These are phyloP conservation scores for Diaporthe sp. DNA, from an alignment of 2,329 filamentous ascomycete species.

Conservation along the genomic window DNA sequence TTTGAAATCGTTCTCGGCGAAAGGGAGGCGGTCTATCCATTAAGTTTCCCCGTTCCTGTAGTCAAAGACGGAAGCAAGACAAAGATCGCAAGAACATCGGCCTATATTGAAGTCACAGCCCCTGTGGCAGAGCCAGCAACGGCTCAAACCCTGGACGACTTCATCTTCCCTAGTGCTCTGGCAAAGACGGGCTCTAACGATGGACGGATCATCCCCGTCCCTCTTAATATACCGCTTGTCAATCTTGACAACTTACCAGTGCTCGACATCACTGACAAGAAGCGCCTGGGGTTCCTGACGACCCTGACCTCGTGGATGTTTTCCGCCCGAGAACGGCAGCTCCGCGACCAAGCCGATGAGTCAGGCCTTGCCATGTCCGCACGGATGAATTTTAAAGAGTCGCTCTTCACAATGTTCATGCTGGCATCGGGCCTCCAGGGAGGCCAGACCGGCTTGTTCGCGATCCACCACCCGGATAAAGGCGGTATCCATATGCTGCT, in stretches of 20 bases:
- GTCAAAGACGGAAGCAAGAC: slow-evolving; percentile 50
- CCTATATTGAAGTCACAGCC: slow-evolving; percentile 60
- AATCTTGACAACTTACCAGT: slow-evolving; percentile 60
- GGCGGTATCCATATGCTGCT: slow-evolving; percentile 56
- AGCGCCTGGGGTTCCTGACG: slow-evolving; percentile 53
- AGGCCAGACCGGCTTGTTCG: slow-evolving; percentile 58
- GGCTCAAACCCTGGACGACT: slow-evolving; percentile 45
- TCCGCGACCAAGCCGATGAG: slow-evolving; percentile 47
- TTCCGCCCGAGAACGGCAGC: slow-evolving; percentile 54
- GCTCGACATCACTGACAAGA: slow-evolving; percentile 53
- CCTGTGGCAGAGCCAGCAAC: slow-evolving; percentile 46
- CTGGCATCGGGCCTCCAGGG: slow-evolving; percentile 59
- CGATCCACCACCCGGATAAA: slow-evolving; percentile 51
- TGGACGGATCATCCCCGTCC: slow-evolving; percentile 48
- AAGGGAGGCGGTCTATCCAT: slow-evolving; percentile 46
- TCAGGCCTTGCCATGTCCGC: slow-evolving; percentile 45
- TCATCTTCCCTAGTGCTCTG: slow-evolving; percentile 53
- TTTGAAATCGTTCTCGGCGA: slow-evolving; percentile 56
- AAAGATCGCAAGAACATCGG: slow-evolving; percentile 57
- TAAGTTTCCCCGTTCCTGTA: slow-evolving; percentile 57
- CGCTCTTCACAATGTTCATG: slow-evolving; percentile 61
- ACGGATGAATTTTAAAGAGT: slow-evolving; percentile 62
- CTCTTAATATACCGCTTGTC: slow-evolving; percentile 55
- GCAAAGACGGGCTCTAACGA: slow-evolving; percentile 37
- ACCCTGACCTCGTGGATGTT: slow-evolving; percentile 55